Conservation (phyloP, 2,329 filamentous ascomycete genomes). For the Neopestalotiopsis sp. region DNA sequence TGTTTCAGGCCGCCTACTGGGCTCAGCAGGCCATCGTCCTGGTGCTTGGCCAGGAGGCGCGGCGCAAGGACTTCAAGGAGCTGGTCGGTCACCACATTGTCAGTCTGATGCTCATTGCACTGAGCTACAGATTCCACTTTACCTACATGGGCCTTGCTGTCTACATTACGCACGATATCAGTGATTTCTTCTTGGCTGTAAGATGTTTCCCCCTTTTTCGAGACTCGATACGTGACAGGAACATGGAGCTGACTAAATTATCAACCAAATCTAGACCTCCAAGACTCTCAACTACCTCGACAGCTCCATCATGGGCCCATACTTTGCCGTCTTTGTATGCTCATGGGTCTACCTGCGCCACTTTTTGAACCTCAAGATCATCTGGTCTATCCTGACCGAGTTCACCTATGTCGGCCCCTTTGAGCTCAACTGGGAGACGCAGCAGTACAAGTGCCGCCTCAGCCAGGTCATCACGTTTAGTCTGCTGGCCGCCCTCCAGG, state of each 20-base stretch:
- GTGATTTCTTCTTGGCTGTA: conserved; percentile 94
- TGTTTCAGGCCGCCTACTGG: conserved; percentile 95
- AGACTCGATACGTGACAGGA: no score
- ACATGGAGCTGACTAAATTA: background rate
- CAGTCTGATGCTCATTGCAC: conserved; percentile 79
- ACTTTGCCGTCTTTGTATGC: conserved; percentile 81
- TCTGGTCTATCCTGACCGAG: conserved; percentile 76
- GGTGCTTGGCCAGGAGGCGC: conserved; percentile 87
- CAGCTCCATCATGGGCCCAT: conserved; percentile 76
- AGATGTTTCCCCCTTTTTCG: conserved; percentile 37
- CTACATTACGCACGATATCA: conserved; percentile 93
- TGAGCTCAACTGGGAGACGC: conserved; percentile 75
- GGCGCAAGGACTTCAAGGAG: conserved; percentile 93
- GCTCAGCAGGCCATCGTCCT: conserved; percentile 91
- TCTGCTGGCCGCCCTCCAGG: conserved; percentile 71
- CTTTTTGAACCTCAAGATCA: conserved; percentile 78
- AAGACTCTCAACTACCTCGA: conserved; percentile 93
- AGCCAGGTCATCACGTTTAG: conserved; percentile 69
- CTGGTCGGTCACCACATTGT: conserved; percentile 91
- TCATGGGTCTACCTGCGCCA: conserved; percentile 92
- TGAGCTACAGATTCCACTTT: conserved; percentile 96
- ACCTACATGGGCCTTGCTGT: conserved; percentile 93
- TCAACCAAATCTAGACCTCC: conserved; percentile 65
- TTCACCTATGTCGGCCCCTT: conserved; percentile 77
- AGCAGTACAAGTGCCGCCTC: conserved; percentile 79